Conservation (phyloP, 495 filamentous ascomycete genomes). For the Penicillium samsonianum region DNA sequence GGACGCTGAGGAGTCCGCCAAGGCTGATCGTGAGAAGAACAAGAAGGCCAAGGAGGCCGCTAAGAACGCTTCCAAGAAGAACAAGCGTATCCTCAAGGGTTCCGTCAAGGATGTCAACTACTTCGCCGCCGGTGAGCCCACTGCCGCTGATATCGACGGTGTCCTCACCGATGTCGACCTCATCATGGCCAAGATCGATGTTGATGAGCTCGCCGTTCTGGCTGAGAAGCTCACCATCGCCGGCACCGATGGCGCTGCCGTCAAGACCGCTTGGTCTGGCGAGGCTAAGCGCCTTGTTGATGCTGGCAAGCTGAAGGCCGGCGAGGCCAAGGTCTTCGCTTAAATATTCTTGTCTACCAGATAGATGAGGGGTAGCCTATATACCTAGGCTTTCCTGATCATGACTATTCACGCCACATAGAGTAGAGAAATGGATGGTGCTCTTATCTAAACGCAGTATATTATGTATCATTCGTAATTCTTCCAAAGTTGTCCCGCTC, state of each 20-base stretch:
- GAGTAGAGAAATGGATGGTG: slow-evolving; percentile 14
- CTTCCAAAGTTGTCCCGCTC: no score
- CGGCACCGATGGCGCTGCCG: slow-evolving; percentile 56
- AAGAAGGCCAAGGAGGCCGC: slow-evolving; percentile 98
- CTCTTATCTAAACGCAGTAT: background rate
- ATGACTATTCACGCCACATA: slow-evolving; percentile 17
- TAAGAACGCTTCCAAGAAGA: slow-evolving; percentile 99
- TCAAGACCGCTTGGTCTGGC: slow-evolving; percentile 67
- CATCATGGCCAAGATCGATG: slow-evolving; percentile 84
- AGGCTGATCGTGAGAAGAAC: slow-evolving; percentile 73
- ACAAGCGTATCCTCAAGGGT: slow-evolving; percentile 89
- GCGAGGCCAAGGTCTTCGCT: slow-evolving; percentile 62
- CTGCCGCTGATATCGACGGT: slow-evolving; percentile 71
- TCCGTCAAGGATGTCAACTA: slow-evolving; percentile 97
- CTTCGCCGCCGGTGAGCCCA: slow-evolving; percentile 64
- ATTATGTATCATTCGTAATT: background rate
- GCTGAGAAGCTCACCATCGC: slow-evolving; percentile 67
- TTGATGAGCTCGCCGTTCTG: slow-evolving; percentile 81
- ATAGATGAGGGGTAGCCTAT: slow-evolving; percentile 5
- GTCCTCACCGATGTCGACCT: slow-evolving; percentile 86
- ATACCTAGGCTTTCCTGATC: slow-evolving; percentile 6
- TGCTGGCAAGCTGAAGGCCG: slow-evolving; percentile 81
- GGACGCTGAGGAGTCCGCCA: slow-evolving; percentile 83
- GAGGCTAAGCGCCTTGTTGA: slow-evolving; percentile 73
- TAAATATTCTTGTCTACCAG: slow-evolving; percentile 22